Evolutionary conservation across 2,329 filamentous ascomycete species (phyloP).

Genomic region (Fusarium veterinarium): DNA sequence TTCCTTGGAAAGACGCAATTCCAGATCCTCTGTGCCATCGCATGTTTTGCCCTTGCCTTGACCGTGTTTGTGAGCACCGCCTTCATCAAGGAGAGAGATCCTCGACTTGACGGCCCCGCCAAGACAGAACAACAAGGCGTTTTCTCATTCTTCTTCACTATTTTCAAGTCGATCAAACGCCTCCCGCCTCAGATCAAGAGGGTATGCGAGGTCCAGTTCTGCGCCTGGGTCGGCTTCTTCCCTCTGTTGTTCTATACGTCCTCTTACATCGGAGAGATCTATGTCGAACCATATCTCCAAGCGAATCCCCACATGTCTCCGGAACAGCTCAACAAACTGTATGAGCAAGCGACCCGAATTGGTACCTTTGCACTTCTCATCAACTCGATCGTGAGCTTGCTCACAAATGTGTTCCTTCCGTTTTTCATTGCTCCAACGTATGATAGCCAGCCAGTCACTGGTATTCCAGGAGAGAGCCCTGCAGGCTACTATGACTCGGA

Average conservation of each 20-base stretch:
- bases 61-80: slow-evolving; percentile 79
- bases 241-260: slow-evolving; percentile 96
- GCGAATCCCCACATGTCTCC: slow-evolving; percentile 82
- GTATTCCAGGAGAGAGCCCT: slow-evolving; percentile 49
- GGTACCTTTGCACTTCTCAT: slow-evolving; percentile 91
- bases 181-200: slow-evolving; percentile 84
- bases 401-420: slow-evolving; percentile 84
- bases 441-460: slow-evolving; percentile 56
- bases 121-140: slow-evolving; percentile 72
- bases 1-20: slow-evolving; percentile 92
- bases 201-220: slow-evolving; percentile 86
- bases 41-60: slow-evolving; percentile 75
- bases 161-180: slow-evolving; percentile 79
- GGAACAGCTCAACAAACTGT: slow-evolving; percentile 80
- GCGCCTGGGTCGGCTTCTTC: slow-evolving; percentile 95
- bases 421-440: slow-evolving; percentile 89
- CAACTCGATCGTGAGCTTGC: slow-evolving; percentile 86
- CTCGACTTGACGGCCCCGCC: slow-evolving; percentile 75
- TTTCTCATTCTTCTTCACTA: slow-evolving; percentile 80
- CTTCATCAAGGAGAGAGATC: slow-evolving; percentile 82
- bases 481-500: slow-evolving; percentile 47
- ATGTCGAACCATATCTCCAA: slow-evolving; percentile 83
- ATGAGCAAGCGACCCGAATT: slow-evolving; percentile 85
- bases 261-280: slow-evolving; percentile 93
- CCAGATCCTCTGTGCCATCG: slow-evolving; percentile 89